Percentiles rank a stretch among this genome's conserved stretches.
These are phyloP conservation scores for Crucihimalaya himalaica DNA, from an alignment of 345 rosid genomes.

Conservation along the genomic window DNA sequence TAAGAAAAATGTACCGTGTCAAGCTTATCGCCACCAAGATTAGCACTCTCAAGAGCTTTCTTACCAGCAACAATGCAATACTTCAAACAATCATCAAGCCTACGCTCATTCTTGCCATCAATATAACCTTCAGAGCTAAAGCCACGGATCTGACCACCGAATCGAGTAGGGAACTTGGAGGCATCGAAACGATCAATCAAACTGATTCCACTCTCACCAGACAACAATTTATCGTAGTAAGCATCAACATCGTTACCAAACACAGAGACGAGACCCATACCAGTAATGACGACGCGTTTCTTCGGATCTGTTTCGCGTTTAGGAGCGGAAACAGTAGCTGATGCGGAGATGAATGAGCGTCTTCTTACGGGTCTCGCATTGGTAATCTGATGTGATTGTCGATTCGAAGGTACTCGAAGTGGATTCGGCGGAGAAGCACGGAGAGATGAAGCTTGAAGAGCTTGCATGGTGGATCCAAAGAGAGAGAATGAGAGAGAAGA, in stretches of 20 bases:
- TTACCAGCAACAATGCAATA: slow-evolving; percentile 98
- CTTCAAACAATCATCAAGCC: slow-evolving; percentile 95
- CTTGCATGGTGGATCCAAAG: slow-evolving; percentile 58
- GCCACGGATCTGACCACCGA: slow-evolving; percentile 98
- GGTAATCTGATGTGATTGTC: slow-evolving; percentile 32
- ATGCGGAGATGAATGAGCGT: slow-evolving; percentile 52
- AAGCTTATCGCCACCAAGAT: slow-evolving; percentile 76
- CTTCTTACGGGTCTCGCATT: slow-evolving; percentile 43
- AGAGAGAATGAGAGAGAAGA: neutral
- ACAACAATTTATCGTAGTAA: slow-evolving; percentile 78
- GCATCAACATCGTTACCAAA: slow-evolving; percentile 89
- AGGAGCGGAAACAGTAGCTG: slow-evolving; percentile 65
- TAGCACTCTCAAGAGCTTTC: slow-evolving; percentile 89
- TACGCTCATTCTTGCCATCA: slow-evolving; percentile 92
- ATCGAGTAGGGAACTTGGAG: slow-evolving; percentile 91
- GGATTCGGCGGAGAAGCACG: slow-evolving; percentile 59
- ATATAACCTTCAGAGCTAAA: slow-evolving; percentile 77
- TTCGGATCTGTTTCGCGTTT: slow-evolving; percentile 94
- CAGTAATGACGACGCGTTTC: slow-evolving; percentile 93
- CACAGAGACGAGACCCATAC: slow-evolving; percentile 94
- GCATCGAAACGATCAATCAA: slow-evolving; percentile 93
- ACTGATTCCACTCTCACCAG: slow-evolving; percentile 92
- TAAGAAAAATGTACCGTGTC: slow-evolving; percentile 53
- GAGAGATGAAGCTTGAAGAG: slow-evolving; percentile 67
- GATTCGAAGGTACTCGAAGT: slow-evolving; percentile 44